Conservation (phyloP, 2,329 filamentous ascomycete species). For the Fragosphaeria purpurea region DNA sequence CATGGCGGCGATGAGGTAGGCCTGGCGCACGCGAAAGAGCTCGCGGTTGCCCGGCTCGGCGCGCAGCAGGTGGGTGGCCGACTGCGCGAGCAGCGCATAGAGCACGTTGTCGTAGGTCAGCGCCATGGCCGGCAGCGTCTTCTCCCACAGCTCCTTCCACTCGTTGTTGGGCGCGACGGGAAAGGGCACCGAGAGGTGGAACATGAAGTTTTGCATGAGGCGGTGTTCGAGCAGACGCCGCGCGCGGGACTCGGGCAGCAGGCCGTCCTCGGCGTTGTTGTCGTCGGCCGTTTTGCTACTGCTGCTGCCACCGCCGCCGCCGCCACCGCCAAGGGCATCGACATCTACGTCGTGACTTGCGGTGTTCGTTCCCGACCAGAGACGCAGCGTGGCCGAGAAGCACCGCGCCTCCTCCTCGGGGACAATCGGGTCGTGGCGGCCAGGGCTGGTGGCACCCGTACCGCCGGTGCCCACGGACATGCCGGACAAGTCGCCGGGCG, state of each 20-base stretch:
- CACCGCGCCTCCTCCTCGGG: not conserved
- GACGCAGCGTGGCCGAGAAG: conserved; percentile 8
- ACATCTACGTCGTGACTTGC: not conserved
- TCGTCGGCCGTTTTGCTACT: not conserved
- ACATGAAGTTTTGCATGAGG: conserved; percentile 18
- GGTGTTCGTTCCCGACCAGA: conserved; percentile 7
- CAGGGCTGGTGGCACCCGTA: not conserved
- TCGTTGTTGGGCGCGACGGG: conserved; percentile 10
- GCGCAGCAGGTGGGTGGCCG: conserved; percentile 19
- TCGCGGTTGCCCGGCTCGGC: conserved; percentile 10
- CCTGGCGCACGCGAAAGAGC: conserved; percentile 17
- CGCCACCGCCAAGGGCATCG: not conserved
- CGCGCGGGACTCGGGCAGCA: conserved; percentile 15
- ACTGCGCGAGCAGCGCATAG: conserved; percentile 25
- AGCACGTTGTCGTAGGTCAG: conserved; percentile 23
- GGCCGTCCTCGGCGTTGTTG: conserved; percentile 4
- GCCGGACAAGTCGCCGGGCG: not conserved
- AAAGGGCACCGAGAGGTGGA: conserved; percentile 11
- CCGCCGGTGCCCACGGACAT: conserved; percentile 2
- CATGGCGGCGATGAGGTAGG: conserved; percentile 18
- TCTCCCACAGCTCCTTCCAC: conserved; percentile 15
- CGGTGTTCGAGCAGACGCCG: conserved; percentile 20
- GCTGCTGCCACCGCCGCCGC: not conserved
- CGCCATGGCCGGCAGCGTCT: conserved; percentile 13
- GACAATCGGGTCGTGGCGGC: not conserved